Base-by-base conservation (phyloP, 768 basidiomycete genomes). In the Porpolomopsis calyptriformis region DNA sequence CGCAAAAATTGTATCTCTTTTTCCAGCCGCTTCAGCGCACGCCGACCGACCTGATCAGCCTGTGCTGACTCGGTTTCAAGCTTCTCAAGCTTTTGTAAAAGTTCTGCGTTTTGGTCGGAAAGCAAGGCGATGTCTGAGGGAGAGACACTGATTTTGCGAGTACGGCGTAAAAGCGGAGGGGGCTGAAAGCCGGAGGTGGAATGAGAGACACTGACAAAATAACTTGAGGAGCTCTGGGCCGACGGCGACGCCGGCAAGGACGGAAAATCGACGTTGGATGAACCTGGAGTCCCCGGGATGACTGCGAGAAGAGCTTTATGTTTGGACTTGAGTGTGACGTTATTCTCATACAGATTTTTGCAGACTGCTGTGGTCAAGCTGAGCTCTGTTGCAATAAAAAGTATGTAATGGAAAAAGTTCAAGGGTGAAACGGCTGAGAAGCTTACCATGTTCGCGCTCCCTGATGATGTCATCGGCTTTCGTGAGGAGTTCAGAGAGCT, bases 81-180 rank as follows among this genome's bases (percentile, higher is more conserved):
- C 49, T 73, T 72, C 61, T 89, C 82, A 4, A 92, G 70, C 52
- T 87, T 86, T 20, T 71, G 63, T 3, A 85, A 64, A 12, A 92
- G 78, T 51, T 91, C 86, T 0, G 80, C 77, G 54, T 92, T 92
- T 63, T 92, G 87, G 55, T 87, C 84, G 0, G 84, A 75, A 35
- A 91, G 75, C 5, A 74, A 67, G 2, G 78, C 75, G 22, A 91
- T 70, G 48, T 88, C 85, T 12, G 73, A 64, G 1, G 78, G 77
- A 3, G 81, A 78, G 45, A 85, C 74, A 37, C 83, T 78, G 36
- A 83, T 71, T 41, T 74, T 71, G 27, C 72, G 70, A 1, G 65
- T 51, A 52, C 65, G 69, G 16, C 60, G 55, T 39, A 53, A 55
- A 47, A 62, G 53, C 41, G 49, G 40, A 25, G 54, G 54, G n/a